Evolutionary conservation across 192 early-diverging fungal species (phyloP).

Genomic region (Chytriomyces sp.): DNA sequence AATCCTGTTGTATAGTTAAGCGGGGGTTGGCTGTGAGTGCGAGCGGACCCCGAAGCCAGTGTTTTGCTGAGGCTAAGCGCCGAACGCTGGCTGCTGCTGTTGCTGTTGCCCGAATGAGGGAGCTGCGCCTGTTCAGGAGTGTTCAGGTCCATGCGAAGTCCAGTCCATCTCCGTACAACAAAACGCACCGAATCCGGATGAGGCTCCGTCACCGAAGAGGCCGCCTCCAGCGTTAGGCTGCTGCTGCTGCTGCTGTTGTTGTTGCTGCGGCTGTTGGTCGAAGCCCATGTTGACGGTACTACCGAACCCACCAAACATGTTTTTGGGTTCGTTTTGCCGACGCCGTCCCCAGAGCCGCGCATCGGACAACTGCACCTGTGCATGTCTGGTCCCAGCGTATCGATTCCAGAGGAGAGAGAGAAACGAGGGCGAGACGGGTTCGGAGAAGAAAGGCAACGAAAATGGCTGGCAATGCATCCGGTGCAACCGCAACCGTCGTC

Average conservation of each 20-base stretch:
- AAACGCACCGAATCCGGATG: constrained; percentile 16
- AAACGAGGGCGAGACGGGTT: too few relatives aligned
- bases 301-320: constrained; percentile 32
- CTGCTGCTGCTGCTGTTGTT: constrained; percentile 23
- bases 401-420: too few relatives aligned
- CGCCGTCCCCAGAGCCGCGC: too few relatives aligned
- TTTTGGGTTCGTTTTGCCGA: background rate
- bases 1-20: too few relatives aligned
- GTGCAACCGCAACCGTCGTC: background rate
- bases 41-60: background rate
- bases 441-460: too few relatives aligned
- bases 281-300: background rate
- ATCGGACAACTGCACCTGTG: too few relatives aligned
- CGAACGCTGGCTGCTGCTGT: background rate
- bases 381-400: too few relatives aligned
- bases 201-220: constrained; percentile 14
- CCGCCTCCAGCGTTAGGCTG: background rate
- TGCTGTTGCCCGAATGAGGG: background rate
- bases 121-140: background rate
- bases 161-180: background rate
- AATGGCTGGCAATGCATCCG: too few relatives aligned
- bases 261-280: background rate
- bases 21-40: background rate
- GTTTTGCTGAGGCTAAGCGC: background rate
- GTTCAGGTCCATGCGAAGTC: background rate